These are phyloP conservation scores for Nicotiana rustica DNA, from an alignment of 305 asterid genomes.

Conservation along the genomic window DNA sequence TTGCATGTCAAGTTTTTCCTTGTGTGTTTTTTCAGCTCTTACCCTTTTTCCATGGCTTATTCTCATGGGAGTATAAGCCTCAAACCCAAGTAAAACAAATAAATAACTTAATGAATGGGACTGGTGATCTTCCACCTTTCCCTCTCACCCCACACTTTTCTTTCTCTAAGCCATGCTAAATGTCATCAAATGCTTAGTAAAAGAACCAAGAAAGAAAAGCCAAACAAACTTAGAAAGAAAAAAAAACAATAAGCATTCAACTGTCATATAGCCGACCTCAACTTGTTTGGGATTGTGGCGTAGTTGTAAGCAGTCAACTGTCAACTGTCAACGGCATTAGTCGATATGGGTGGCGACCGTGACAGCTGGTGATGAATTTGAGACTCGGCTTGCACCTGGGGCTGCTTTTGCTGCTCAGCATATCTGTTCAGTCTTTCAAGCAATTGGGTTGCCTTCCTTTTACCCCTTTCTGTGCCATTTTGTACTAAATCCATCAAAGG, in stretches of 20 bases:
- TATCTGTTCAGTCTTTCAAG: constrained; percentile 83
- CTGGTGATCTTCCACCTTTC: constrained; percentile 36
- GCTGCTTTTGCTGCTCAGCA: constrained; percentile 70
- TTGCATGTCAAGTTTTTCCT: constrained; percentile 23
- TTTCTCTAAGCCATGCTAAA: constrained; percentile 1
- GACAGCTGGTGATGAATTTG: constrained; percentile 52
- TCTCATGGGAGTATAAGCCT: constrained; percentile 9
- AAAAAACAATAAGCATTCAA: background rate
- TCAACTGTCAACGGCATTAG: constrained; percentile 21
- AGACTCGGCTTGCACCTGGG: constrained; percentile 43
- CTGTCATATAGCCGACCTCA: background rate
- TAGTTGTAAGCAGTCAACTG: background rate
- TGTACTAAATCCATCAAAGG: constrained; percentile 70
- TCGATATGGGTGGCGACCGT: constrained; percentile 47
- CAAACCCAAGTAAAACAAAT: constrained; percentile 19
- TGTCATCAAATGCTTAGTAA: constrained; percentile 30
- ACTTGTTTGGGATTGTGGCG: constrained; percentile 15
- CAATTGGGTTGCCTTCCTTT: constrained; percentile 78
- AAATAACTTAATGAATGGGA: constrained; percentile 29
- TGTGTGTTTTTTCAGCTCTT: background rate
- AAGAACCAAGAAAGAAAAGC: constrained; percentile 5
- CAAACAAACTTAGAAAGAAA: background rate
- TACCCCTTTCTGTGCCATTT: constrained; percentile 89
- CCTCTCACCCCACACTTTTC: background rate
- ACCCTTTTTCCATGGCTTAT: constrained; percentile 19